phyloP scores from a whole-genome alignment of 768 basidiomycete genomes.

The Termitomyces sp. region DNA sequence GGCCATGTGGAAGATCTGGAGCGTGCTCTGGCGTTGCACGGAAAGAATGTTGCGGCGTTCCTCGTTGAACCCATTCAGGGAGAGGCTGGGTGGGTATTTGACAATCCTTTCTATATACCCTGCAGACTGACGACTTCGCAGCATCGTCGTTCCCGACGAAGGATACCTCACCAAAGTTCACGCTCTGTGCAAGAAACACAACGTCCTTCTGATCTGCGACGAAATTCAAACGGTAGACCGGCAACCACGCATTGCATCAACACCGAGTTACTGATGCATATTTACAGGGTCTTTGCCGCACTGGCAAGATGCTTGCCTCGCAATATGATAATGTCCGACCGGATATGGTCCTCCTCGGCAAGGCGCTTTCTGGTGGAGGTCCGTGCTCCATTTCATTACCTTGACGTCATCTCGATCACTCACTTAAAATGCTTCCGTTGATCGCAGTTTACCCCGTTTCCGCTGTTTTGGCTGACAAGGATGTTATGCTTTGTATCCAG shows the following conservation, averaged over 20 bases:
- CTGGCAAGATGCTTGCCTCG: conserved; percentile 90
- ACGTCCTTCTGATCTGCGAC: conserved; percentile 95
- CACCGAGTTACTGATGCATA: neutral
- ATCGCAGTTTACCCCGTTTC: conserved; percentile 99
- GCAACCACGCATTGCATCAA: conserved; percentile 1
- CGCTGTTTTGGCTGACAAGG: conserved; percentile 85
- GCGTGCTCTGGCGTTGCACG: conserved; percentile 75
- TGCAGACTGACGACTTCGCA: conserved; percentile 24
- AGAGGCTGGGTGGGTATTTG: conserved; percentile 80
- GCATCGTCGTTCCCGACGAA: conserved; percentile 87
- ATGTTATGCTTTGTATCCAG: conserved; percentile 92
- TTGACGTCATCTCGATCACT: conserved; percentile 4
- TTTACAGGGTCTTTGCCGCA: conserved; percentile 79
- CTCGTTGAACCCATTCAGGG: conserved; percentile 98
- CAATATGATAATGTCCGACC: conserved; percentile 88
- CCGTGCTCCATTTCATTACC: conserved; percentile 25
- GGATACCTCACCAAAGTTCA: conserved; percentile 82
- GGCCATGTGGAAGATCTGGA: conserved; percentile 82
- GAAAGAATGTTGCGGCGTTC: conserved; percentile 86
- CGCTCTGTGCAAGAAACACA: conserved; percentile 86
- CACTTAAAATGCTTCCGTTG: conserved; percentile 24
- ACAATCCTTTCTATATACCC: too few relatives aligned
- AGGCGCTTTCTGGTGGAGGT: conserved; percentile 96
- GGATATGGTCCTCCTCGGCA: conserved; percentile 91
- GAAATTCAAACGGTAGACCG: conserved; percentile 89